These are phyloP conservation scores for Fusarium denticulatum DNA, from an alignment of 2,329 filamentous ascomycete genomes.

Conservation along the genomic window DNA sequence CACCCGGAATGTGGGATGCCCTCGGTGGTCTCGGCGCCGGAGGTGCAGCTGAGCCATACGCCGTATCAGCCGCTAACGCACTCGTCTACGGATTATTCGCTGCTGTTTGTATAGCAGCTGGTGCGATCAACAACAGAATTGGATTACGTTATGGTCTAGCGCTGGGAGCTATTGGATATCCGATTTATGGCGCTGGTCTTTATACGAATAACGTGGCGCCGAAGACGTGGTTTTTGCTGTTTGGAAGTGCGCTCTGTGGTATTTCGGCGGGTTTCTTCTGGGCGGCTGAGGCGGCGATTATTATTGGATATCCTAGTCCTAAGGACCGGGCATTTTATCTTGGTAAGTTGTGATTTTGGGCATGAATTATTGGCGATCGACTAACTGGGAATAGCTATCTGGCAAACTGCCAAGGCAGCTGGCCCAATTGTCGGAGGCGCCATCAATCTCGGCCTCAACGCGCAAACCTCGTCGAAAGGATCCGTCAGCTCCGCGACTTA, in stretches of 20 bases:
- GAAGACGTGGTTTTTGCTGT: conserved; percentile 40
- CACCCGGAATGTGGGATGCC: conserved; percentile 42
- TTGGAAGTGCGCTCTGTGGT: conserved; percentile 52
- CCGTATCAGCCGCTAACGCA: conserved; percentile 45
- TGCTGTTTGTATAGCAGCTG: conserved; percentile 11
- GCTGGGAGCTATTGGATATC: conserved; percentile 11
- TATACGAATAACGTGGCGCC: conserved; percentile 20
- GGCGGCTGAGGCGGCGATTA: conserved; percentile 48
- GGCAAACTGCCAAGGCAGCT: conserved; percentile 69
- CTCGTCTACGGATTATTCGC: conserved; percentile 7
- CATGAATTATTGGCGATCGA: no score
- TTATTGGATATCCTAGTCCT: conserved; percentile 48
- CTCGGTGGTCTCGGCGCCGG: conserved; percentile 42
- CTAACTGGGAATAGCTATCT: conserved; percentile 54
- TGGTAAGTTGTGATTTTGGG: not conserved
- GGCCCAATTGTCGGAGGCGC: conserved; percentile 64
- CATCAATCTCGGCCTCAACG: conserved; percentile 73
- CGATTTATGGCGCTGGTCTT: conserved; percentile 5
- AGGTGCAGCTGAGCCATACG: conserved; percentile 69
- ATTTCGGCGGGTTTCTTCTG: conserved; percentile 50
- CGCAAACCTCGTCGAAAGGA: conserved; percentile 3
- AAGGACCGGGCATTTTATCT: conserved; percentile 16
- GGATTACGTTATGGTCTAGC: not conserved
- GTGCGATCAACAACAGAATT: conserved; percentile 15
- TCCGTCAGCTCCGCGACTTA: conserved; percentile 23